Percentiles rank a stretch among this genome's conserved stretches.
Evolutionary conservation across 768 basidiomycete species (phyloP).

Genomic region (Leccinum olivaceopallidum): DNA sequence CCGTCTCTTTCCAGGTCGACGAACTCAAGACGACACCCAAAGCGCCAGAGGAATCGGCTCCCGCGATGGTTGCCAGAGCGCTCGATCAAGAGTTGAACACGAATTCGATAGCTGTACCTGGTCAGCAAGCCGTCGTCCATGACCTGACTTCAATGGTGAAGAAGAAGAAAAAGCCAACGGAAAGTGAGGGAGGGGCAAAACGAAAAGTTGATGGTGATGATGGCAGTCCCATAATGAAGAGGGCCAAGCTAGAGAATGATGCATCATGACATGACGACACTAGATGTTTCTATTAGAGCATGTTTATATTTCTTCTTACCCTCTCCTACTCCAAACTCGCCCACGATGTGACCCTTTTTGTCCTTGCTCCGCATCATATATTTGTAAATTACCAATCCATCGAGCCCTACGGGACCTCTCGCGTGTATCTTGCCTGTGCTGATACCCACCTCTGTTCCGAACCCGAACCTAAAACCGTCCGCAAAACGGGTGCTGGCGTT

Average conservation of each 20-base stretch:
- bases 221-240: conserved; percentile 53
- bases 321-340: conserved; percentile 75
- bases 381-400: conserved; percentile 95
- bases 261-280: conserved; percentile 15
- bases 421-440: conserved; percentile 97
- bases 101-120: conserved; percentile 34
- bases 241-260: conserved; percentile 54
- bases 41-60: conserved; percentile 58
- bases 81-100: conserved; percentile 71
- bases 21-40: conserved; percentile 84
- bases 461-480: conserved; percentile 95
- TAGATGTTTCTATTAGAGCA: conserved; percentile 24
- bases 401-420: conserved; percentile 92
- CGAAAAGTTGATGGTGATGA: conserved; percentile 70
- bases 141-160: conserved; percentile 84
- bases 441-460: conserved; percentile 98
- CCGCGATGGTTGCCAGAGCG: conserved; percentile 67
- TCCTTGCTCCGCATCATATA: conserved; percentile 84
- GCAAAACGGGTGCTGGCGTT: conserved; percentile 97
- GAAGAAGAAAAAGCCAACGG: conserved; percentile 69
- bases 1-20: conserved; percentile 63
- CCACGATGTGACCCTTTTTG: conserved; percentile 76
- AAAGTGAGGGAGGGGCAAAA: conserved; percentile 47
- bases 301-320: conserved; percentile 79
- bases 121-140: conserved; percentile 55